These are phyloP conservation scores for Dipodascopsis uninucleata DNA, from an alignment of 805 yeast species.

Conservation along the genomic window DNA sequence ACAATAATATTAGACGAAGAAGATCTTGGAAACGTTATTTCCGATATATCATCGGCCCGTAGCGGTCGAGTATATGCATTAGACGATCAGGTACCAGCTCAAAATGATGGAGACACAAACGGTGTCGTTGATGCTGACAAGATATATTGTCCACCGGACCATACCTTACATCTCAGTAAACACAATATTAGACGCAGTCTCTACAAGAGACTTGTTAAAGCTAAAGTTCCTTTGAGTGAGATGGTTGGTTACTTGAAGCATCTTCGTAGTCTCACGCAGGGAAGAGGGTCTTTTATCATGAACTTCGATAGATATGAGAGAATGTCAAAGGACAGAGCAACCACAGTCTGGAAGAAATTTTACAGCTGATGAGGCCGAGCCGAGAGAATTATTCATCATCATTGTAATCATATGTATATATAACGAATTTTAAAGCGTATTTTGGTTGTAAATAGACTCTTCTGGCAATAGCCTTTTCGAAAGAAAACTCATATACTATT, in stretches of 20 bases:
- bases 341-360: slow-evolving; percentile 14
- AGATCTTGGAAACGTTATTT: slow-evolving; percentile 76
- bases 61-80: slow-evolving; percentile 70
- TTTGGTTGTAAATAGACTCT: too few species aligned
- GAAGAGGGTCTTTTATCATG: slow-evolving; percentile 83
- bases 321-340: slow-evolving; percentile 50
- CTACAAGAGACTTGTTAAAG: slow-evolving; percentile 48
- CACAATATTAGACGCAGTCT: slow-evolving; percentile 38
- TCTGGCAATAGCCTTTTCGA: too few species aligned
- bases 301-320: slow-evolving; percentile 67
- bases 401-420: too few species aligned
- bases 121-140: slow-evolving; percentile 36
- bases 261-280: slow-evolving; percentile 81
- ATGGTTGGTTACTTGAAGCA: slow-evolving; percentile 85
- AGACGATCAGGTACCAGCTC: slow-evolving; percentile 49
- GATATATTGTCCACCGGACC: slow-evolving; percentile 73
- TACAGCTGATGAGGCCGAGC: too few species aligned
- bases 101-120: slow-evolving; percentile 31
- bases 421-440: too few species aligned
- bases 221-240: slow-evolving; percentile 78
- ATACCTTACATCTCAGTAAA: slow-evolving; percentile 38
- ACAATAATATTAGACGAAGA: slow-evolving; percentile 62
- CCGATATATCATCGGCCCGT: slow-evolving; percentile 75
- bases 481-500: too few species aligned
- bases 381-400: not conserved